Evolutionary conservation across 192 early-diverging fungal species (phyloP), one percentile per base, ranked within the genome.

Genomic region (Funneliformis mosseae): DNA sequence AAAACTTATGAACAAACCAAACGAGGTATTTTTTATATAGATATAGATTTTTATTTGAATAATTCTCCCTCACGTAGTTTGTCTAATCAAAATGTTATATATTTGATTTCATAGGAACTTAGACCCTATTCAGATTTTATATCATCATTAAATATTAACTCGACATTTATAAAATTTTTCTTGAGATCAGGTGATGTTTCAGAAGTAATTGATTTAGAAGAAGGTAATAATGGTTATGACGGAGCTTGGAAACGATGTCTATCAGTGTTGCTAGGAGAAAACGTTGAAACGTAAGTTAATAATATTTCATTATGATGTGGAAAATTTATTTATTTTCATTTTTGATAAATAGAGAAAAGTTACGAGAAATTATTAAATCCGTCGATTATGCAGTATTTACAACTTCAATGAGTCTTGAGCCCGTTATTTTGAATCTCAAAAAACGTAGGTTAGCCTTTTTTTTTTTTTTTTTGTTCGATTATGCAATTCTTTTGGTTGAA

Each of bases 351-450:
- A 46, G 16, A 55, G 23, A 50, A 14, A 27, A 45, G 8, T 59
- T 78, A 21, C 18, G 27, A 16, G 46, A 78, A 21, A 78, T 78
- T 50, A 46, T 78, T 23, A 68, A 68, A 23, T 48, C 27, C 18
- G 42, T 64, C 12, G 63, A 78, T 63, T 28, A 48, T 78, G 77
- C 77, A 28, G 23, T 68, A 25, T 78, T 78, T 78, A 45, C 27
- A 46, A 67, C 77, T 27, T 45, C 77, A 28, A 46, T 78, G 18
- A 78, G 77, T 68, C 21, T 78, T 23, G 66, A 64, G 28, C 77
- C 77, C 14, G 64, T 78, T 41, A 48, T 68, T 33, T 67, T 78
- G 12, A 78, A 78, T 68, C 33, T 78, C 6, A 78, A 33, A 8
- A 78, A 46, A 78, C 5, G 77, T 59, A 76, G 61, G n/a, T 33